A percentile compares a stretch with the other conserved stretches of the same genome.
phyloP scores from a whole-genome alignment of 805 yeast species.

The Torulaspora indica region DNA sequence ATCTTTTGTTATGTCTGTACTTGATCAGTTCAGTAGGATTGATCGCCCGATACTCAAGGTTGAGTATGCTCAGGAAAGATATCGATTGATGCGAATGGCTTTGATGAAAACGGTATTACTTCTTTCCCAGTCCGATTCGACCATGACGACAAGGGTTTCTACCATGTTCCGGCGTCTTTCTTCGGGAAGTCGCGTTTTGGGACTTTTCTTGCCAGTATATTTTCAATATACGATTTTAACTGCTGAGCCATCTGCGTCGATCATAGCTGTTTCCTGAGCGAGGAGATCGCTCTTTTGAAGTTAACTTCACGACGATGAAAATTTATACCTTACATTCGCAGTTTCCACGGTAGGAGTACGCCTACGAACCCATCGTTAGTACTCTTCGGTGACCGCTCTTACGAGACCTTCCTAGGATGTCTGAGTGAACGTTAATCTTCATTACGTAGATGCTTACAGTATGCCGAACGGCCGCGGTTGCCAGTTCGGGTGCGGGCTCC shows the following conservation, averaged over 20 bases:
- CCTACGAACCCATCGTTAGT: conserved; percentile 67
- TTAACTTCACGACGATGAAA: conserved; percentile 59
- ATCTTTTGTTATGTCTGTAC: no score
- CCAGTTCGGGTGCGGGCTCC: conserved; percentile 39
- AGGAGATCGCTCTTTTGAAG: not conserved
- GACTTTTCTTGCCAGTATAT: conserved; percentile 87
- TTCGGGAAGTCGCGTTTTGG: conserved; percentile 16
- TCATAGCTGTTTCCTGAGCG: conserved; percentile 1
- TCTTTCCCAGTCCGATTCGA: conserved; percentile 92
- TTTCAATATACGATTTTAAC: conserved; percentile 27
- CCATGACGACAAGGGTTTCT: conserved; percentile 81
- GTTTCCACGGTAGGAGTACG: conserved; percentile 92
- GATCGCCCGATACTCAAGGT: conserved; percentile 13
- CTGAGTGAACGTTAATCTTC: conserved; percentile 47
- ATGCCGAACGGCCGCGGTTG: conserved; percentile 53
- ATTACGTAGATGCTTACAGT: conserved; percentile 20
- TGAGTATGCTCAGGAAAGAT: conserved; percentile 22
- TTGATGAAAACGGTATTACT: conserved; percentile 56
- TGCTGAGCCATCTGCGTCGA: conserved; percentile 31
- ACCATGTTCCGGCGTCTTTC: conserved; percentile 35
- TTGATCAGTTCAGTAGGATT: not conserved
- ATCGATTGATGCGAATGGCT: conserved; percentile 23
- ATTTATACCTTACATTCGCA: conserved; percentile 76
- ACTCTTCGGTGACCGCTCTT: conserved; percentile 80
- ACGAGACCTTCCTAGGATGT: conserved; percentile 86